Evolutionary conservation across 164 flowering plant species (phyloP).

Genomic region (Magnolia changhungtana): DNA sequence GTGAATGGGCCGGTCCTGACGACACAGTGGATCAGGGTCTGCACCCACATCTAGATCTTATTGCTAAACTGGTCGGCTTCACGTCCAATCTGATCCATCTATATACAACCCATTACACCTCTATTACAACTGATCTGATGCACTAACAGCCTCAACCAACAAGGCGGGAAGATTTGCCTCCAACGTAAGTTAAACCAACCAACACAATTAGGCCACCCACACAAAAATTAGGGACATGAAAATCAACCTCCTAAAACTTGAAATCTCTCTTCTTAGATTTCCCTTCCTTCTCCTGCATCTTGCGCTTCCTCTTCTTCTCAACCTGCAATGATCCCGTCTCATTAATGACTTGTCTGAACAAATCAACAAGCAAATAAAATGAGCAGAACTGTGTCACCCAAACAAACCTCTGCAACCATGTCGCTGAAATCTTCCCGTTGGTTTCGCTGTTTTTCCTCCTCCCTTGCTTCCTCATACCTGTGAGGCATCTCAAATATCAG

Average conservation of each 20-base stretch:
- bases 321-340: constrained; percentile 41
- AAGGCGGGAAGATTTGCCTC: no score
- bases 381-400: not conserved
- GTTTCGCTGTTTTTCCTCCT: constrained; percentile 82
- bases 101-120: no score
- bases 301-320: constrained; percentile 83
- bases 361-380: not conserved
- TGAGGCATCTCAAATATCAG: constrained; percentile 3
- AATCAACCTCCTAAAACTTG: constrained; percentile 22
- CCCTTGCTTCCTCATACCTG: constrained; percentile 98
- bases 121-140: no score
- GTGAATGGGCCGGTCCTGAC: no score
- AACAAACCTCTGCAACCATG: constrained; percentile 94
- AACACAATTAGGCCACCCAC: no score
- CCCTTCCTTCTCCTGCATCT: constrained; percentile 89
- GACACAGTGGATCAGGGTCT: no score
- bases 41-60: no score
- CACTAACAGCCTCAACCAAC: no score
- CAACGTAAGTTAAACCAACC: no score
- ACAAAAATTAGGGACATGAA: no score
- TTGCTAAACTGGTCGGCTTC: no score
- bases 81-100: no score
- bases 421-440: constrained; percentile 97
- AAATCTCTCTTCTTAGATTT: constrained; percentile 88
- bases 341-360: not conserved